Percentiles rank a stretch among this genome's conserved stretches.
Evolutionary conservation across 805 yeast species (phyloP).

Genomic region (Wickerhamomyces alni): DNA sequence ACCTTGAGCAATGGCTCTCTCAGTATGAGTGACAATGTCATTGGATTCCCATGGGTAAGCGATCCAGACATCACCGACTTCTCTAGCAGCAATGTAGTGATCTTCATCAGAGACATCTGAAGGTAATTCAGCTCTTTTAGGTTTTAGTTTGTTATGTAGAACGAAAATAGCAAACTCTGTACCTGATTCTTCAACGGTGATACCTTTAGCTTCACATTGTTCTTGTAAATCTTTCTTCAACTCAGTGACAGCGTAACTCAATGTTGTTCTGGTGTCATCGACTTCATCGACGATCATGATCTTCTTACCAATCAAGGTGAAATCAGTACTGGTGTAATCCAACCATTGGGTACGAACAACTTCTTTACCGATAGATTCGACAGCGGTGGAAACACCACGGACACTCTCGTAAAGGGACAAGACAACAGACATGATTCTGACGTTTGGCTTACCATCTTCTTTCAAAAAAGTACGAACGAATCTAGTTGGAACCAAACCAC

Average conservation of each 20-base stretch:
- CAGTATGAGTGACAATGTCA: conserved; percentile 69
- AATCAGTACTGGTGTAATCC: conserved; percentile 57
- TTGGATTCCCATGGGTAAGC: conserved; percentile 85
- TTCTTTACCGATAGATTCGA: conserved; percentile 55
- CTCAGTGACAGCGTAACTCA: conserved; percentile 74
- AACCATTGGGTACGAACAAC: conserved; percentile 83
- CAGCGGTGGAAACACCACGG: conserved; percentile 49
- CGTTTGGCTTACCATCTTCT: conserved; percentile 80
- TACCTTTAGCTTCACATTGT: conserved; percentile 49
- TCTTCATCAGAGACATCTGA: conserved; percentile 52
- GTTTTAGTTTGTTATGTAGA: conserved; percentile 68
- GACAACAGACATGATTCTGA: conserved; percentile 92
- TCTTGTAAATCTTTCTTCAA: conserved; percentile 62
- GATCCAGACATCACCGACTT: conserved; percentile 76
- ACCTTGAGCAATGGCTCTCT: conserved; percentile 68
- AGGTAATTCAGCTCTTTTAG: conserved; percentile 69
- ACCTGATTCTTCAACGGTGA: conserved; percentile 32
- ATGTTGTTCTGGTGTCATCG: conserved; percentile 80
- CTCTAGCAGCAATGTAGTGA: conserved; percentile 66
- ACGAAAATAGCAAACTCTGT: conserved; percentile 74
- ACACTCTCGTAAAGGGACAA: conserved; percentile 86
- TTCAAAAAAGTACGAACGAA: conserved; percentile 90
- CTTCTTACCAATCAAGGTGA: conserved; percentile 61
- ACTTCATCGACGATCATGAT: conserved; percentile 77
- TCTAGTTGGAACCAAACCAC: conserved; percentile 97